phyloP scores from a whole-genome alignment of 2,329 filamentous ascomycete species.

The Coniochaeta pulveracea region DNA sequence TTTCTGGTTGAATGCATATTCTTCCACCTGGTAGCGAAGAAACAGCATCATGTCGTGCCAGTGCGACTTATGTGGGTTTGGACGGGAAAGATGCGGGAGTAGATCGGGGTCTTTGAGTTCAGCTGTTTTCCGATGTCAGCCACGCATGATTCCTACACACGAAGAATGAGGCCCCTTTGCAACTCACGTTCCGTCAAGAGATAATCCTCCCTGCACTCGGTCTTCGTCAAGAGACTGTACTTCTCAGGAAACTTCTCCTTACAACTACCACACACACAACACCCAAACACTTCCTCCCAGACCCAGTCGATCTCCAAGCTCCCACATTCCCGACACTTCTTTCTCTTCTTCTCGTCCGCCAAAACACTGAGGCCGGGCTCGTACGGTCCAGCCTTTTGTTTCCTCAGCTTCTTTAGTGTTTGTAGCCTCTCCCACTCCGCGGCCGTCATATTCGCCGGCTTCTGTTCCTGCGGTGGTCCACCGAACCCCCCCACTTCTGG shows the following conservation, averaged over 20 bases:
- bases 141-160: neutral
- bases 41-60: slow-evolving; percentile 99
- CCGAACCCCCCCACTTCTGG: slow-evolving; percentile 19
- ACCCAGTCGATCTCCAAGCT: slow-evolving; percentile 87
- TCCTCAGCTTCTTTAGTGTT: slow-evolving; percentile 58
- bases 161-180: neutral
- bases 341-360: slow-evolving; percentile 49
- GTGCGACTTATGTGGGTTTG: slow-evolving; percentile 89
- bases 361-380: slow-evolving; percentile 80
- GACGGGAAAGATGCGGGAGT: slow-evolving; percentile 75
- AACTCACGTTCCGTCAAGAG: slow-evolving; percentile 76
- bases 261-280: slow-evolving; percentile 67
- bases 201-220: slow-evolving; percentile 91
- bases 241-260: slow-evolving; percentile 87
- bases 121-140: slow-evolving; percentile 33
- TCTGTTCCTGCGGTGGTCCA: slow-evolving; percentile 36
- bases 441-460: slow-evolving; percentile 78
- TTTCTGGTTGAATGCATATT: slow-evolving; percentile 80
- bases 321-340: slow-evolving; percentile 73
- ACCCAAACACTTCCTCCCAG: slow-evolving; percentile 76
- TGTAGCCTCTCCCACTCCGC: slow-evolving; percentile 86
- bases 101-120: slow-evolving; percentile 84
- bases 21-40: slow-evolving; percentile 85
- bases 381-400: slow-evolving; percentile 69
- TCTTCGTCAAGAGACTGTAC: slow-evolving; percentile 93